A percentile compares a stretch with the other conserved stretches of the same genome.
phyloP scores from a whole-genome alignment of 2,329 filamentous ascomycete species.

The Gaeumannomyces sp. region DNA sequence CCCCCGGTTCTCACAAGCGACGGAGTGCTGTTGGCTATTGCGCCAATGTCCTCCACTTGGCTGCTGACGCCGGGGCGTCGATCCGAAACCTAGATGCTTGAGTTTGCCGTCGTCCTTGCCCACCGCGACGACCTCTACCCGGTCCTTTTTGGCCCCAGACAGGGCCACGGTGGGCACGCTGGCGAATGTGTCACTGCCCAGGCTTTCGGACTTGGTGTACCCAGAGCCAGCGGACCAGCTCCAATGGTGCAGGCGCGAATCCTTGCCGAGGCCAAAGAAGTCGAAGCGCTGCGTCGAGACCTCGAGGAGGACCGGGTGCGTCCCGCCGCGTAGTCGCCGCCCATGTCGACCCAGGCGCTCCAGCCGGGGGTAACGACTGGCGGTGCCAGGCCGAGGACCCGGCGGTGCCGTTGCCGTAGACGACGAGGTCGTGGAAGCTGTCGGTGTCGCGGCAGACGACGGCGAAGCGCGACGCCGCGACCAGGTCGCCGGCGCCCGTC shows the following conservation, averaged over 20 bases:
- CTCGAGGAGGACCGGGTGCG: slow-evolving; percentile 8
- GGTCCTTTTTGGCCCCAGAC: background rate
- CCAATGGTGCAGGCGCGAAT: background rate
- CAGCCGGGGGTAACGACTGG: background rate
- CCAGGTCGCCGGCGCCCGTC: background rate
- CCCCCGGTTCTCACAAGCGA: background rate
- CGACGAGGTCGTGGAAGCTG: slow-evolving; percentile 1
- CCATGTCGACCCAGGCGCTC: background rate
- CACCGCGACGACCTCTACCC: slow-evolving; percentile 8
- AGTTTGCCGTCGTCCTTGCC: slow-evolving; percentile 6
- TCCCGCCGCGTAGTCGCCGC: slow-evolving; percentile 4
- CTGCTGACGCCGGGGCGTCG: background rate
- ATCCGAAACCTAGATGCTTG: slow-evolving; percentile 1
- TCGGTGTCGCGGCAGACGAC: slow-evolving; percentile 6
- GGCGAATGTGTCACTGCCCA: background rate
- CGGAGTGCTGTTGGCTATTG: background rate
- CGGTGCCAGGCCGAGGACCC: slow-evolving; percentile 4
- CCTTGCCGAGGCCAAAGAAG: slow-evolving; percentile 8
- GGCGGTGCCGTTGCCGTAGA: slow-evolving; percentile 2
- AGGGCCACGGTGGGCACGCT: slow-evolving; percentile 5
- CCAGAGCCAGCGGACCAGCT: background rate
- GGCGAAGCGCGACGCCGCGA: background rate
- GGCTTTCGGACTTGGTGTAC: background rate
- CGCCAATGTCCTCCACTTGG: slow-evolving; percentile 6
- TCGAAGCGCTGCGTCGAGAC: background rate